Evolutionary conservation across 2,329 filamentous ascomycete species (phyloP).

Genomic region (Tolypocladium guangdongense): DNA sequence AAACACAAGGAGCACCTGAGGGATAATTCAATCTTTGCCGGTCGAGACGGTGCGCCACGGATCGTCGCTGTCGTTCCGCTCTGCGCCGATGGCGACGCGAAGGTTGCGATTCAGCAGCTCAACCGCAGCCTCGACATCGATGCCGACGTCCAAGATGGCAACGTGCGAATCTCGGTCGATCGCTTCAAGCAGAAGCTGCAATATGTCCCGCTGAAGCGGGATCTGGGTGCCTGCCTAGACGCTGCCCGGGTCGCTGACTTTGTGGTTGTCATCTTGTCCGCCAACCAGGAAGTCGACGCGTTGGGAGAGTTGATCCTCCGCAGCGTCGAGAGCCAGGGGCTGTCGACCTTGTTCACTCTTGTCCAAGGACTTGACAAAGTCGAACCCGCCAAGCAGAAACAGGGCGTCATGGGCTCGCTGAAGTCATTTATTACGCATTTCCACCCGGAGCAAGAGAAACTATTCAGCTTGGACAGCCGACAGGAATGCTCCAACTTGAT

Average conservation of each 20-base stretch:
- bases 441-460: constrained; percentile 82
- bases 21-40: constrained; percentile 72
- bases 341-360: constrained; percentile 82
- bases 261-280: constrained; percentile 75
- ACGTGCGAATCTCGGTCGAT: constrained; percentile 61
- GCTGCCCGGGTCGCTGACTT: constrained; percentile 85
- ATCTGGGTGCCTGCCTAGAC: constrained; percentile 70
- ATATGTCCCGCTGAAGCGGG: constrained; percentile 65
- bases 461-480: constrained; percentile 77
- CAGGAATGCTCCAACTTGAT: constrained; percentile 89
- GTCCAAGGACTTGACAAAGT: constrained; percentile 71
- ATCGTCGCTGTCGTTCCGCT: constrained; percentile 84
- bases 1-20: constrained; percentile 78
- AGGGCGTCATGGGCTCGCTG: constrained; percentile 68
- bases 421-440: constrained; percentile 93
- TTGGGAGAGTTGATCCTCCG: constrained; percentile 77
- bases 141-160: constrained; percentile 46
- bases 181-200: constrained; percentile 92
- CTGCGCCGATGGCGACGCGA: constrained; percentile 58
- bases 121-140: constrained; percentile 74
- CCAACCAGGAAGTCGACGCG: constrained; percentile 72
- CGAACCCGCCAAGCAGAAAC: constrained; percentile 67
- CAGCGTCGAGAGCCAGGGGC: constrained; percentile 83
- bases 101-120: constrained; percentile 56
- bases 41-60: constrained; percentile 74